These are phyloP conservation scores for Oryza meyeriana DNA, from an alignment of 176 grass and related monocot species.

Conservation along the genomic window DNA sequence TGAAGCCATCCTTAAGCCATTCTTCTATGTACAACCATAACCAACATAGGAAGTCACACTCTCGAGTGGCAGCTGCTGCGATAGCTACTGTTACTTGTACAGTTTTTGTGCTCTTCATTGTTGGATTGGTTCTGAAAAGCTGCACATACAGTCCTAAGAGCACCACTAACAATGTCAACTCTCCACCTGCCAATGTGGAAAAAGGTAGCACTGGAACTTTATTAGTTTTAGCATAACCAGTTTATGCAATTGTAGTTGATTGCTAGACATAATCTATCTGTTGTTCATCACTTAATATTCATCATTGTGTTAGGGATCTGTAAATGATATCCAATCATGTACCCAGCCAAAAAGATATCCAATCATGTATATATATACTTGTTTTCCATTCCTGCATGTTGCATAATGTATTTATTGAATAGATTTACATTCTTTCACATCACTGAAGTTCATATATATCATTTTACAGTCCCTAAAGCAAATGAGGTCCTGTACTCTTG, in stretches of 20 bases:
- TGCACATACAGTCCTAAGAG: constrained; percentile 31
- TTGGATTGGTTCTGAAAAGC: constrained; percentile 59
- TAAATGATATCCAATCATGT: constrained; percentile 14
- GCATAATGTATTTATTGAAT: constrained; percentile 5
- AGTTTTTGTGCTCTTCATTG: constrained; percentile 45
- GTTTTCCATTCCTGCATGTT: background rate
- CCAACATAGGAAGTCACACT: constrained; percentile 44
- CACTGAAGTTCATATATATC: constrained; percentile 18
- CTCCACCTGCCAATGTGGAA: constrained; percentile 42
- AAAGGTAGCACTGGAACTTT: constrained; percentile 34
- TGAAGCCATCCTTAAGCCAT: constrained; percentile 36
- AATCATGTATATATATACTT: constrained; percentile 3
- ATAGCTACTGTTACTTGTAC: constrained; percentile 48
- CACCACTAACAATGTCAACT: constrained; percentile 20
- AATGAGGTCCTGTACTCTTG: constrained; percentile 43
- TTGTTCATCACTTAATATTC: constrained; percentile 11
- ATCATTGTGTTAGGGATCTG: background rate
- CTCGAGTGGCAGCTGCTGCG: constrained; percentile 39
- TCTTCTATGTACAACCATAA: constrained; percentile 39
- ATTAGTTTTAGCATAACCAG: background rate
- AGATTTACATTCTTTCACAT: constrained; percentile 27
- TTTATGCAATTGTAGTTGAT: constrained; percentile 20
- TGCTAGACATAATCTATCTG: background rate
- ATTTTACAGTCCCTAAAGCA: constrained; percentile 47
- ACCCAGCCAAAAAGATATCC: too few species aligned